Base-by-base conservation (phyloP, 192 early-diverging fungal species). In the Mortierella claussenii region DNA sequence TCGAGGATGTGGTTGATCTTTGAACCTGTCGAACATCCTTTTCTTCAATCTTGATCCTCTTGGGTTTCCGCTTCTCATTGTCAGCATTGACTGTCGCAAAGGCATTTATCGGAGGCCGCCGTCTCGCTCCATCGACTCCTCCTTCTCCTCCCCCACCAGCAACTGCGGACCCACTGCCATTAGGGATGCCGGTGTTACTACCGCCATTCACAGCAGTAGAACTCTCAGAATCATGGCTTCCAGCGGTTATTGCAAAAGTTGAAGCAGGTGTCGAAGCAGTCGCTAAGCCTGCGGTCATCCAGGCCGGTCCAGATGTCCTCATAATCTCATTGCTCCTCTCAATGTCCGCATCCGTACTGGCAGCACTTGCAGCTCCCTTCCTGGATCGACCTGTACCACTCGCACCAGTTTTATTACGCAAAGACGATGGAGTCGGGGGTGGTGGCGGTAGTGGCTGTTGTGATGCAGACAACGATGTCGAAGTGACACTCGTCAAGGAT, bases 11-110 rank as follows among this genome's bases (percentile, higher is more conserved):
- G n/a, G n/a, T n/a, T n/a, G 69, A 53, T 13, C 69, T 37, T 10
- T 73, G 69, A 15, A 36, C 61, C 24, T 74, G 54, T 34, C 61
- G 17, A 8, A 65, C 61, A 60, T 74, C 69, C 49, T 34, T 74
- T 33, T 65, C 61, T 17, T 74, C 69, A 23, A 74, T 74, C 47
- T 74, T 74, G 55, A 74, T 58, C 51, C 60, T 42, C 34, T 78
- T 68, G 6, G 58, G 64, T 23, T 68, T 78, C n/a, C 64, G 57
- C 50, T 68, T 68, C 4, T 61, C 65, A 13, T 34, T 58, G 50
- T 67, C 65, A 17, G 12, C 28, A 2, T 44, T 12, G 3, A 46
- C 27, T 21, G 49, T 36, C 10, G n/a, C n/a, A n/a, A n/a, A n/a
- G n/a, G n/a, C n/a, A n/a, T n/a, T n/a, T n/a, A n/a, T n/a, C n/a